phyloP scores from a whole-genome alignment of 2,329 filamentous ascomycete genomes.

The Hymenoscyphus fructigenus region DNA sequence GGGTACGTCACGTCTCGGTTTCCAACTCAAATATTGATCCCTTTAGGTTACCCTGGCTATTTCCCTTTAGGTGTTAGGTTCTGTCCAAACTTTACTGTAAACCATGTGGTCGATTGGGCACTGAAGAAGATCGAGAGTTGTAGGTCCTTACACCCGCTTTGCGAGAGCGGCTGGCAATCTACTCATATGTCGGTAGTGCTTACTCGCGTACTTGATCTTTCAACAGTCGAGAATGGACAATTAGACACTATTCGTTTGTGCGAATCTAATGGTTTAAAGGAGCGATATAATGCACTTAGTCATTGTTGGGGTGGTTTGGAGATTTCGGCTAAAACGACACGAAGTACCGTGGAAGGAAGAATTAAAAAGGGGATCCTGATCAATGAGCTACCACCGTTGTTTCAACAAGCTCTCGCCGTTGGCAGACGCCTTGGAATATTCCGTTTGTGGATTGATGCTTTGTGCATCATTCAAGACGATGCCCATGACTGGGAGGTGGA shows the following conservation, averaged over 20 bases:
- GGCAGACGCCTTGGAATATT: not conserved
- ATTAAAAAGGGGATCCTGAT: not conserved
- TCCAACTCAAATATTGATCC: not conserved
- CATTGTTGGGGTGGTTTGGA: not conserved
- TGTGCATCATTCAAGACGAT: not conserved
- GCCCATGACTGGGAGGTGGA: not conserved
- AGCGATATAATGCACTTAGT: not conserved
- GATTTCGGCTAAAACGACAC: not conserved
- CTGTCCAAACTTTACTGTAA: not conserved
- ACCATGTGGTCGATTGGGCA: not conserved
- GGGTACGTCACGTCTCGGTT: not conserved
- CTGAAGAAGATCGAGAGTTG: not conserved
- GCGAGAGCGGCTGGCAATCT: not conserved
- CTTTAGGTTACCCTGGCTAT: not conserved
- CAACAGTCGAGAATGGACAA: not conserved
- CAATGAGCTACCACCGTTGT: not conserved
- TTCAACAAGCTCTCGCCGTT: not conserved
- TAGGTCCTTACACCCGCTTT: not conserved
- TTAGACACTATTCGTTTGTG: not conserved
- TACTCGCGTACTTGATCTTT: not conserved
- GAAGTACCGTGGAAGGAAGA: not conserved
- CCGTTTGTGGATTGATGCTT: not conserved
- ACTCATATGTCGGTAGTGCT: not conserved
- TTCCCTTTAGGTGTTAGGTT: not conserved
- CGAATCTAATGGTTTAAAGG: not conserved